These are phyloP conservation scores for Nicotiana benthamiana DNA, from an alignment of 257 asterid genomes.

Conservation along the genomic window DNA sequence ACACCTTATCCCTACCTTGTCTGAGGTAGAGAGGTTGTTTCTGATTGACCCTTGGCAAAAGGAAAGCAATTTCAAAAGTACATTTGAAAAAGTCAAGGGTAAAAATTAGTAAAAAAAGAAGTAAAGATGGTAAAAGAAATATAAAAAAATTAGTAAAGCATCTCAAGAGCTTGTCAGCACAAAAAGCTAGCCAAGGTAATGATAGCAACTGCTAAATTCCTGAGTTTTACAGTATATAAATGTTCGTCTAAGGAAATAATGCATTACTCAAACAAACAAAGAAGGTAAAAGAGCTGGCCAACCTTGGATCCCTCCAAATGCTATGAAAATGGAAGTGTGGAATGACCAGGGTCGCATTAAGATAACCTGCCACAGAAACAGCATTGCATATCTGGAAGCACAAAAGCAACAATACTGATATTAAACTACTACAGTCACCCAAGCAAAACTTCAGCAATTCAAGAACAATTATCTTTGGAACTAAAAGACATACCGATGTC, in stretches of 20 bases:
- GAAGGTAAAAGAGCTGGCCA: conserved; percentile 11
- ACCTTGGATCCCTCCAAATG: conserved; percentile 98
- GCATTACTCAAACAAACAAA: neutral
- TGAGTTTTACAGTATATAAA: neutral
- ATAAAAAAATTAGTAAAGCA: neutral
- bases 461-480: neutral
- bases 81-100: no score
- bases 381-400: conserved; percentile 95
- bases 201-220: neutral
- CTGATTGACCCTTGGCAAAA: no score
- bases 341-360: conserved; percentile 89
- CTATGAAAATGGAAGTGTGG: conserved; percentile 95
- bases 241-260: neutral
- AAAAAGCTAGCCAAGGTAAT: neutral
- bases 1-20: no score
- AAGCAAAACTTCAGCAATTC: neutral
- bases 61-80: no score
- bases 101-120: no score
- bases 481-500: conserved; percentile 54
- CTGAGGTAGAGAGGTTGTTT: no score
- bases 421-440: neutral
- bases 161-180: neutral
- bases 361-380: conserved; percentile 97
- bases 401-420: conserved; percentile 5
- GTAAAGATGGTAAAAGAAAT: no score